Base-by-base conservation (phyloP, 1,284 basidiomycete genomes). In the Anthracocystis walkeri region DNA sequence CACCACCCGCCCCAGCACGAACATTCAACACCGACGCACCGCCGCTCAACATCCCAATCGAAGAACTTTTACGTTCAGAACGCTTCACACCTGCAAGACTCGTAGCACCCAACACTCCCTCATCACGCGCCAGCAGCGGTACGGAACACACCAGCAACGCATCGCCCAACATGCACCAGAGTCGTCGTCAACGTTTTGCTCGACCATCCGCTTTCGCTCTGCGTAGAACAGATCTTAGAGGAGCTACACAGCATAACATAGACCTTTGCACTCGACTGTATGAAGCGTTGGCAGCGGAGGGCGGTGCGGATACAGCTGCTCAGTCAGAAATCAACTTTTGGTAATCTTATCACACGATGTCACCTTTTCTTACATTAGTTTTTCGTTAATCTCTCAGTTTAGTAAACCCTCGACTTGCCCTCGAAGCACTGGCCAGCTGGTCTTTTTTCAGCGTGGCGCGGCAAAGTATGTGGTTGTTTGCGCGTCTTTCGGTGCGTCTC, bases 31-130 rank as follows among this genome's bases (percentile, higher is more conserved):
- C 46, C 23, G 25, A 50, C 16, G 73, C 68, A 11, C 73, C 73
- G 0, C 73, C 73, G 1, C 73, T 67, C 54, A 66, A 62, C 48
- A 75, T 68, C 49, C 73, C 73, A n/a, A 75, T 75, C 54, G 73
- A 75, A 42, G 68, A 65, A 38, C 58, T 75, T 4, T 33, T 75
- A 14, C 64, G 65, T 2, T 51, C 58, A 10, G 68, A 75, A 54
- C 45, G 57, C 6, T 70, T 75, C 23, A 45, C 23, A 2, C 64
- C 59, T 5, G 45, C 57, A 4, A 57, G 67, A 8, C 54, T 60
- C 57, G 48, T 20, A 10, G 29, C 27, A 12, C 29, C 25, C 10
- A 33, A n/a, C 33, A 14, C 49, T 4, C 7, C 57, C 6, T 45
- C 61, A 2, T 41, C 33, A 7, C 14, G 35, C 35, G 35, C 42